phyloP scores from a whole-genome alignment of 2,329 filamentous ascomycete genomes.

The Eutypa lata region DNA sequence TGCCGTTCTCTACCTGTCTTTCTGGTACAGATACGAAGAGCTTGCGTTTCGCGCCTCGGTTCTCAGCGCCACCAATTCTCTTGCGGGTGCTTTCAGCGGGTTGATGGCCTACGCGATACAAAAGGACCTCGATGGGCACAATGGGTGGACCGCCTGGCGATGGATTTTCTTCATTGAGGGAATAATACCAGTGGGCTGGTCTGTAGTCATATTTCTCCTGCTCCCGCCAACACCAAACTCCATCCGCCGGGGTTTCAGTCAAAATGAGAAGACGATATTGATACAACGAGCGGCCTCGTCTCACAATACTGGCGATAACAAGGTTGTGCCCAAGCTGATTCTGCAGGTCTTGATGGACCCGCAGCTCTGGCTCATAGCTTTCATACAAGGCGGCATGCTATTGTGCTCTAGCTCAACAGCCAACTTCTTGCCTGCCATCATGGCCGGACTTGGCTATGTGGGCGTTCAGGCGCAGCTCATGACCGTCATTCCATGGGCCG shows the following conservation, averaged over 20 bases:
- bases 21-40: slow-evolving; percentile 23
- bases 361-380: slow-evolving; percentile 22
- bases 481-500: slow-evolving; percentile 19
- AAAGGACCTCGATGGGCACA: slow-evolving; percentile 14
- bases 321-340: slow-evolving; percentile 10
- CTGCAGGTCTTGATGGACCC: slow-evolving; percentile 15
- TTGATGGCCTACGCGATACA: slow-evolving; percentile 19
- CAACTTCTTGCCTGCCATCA: background rate
- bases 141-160: slow-evolving; percentile 19
- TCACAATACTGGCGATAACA: slow-evolving; percentile 17
- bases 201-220: slow-evolving; percentile 15
- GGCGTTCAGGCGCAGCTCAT: slow-evolving; percentile 18
- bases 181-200: slow-evolving; percentile 15
- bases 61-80: slow-evolving; percentile 15
- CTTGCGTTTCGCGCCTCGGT: slow-evolving; percentile 20
- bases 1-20: slow-evolving; percentile 21
- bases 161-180: slow-evolving; percentile 23
- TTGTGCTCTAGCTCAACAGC: slow-evolving; percentile 10
- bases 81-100: slow-evolving; percentile 22
- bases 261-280: slow-evolving; percentile 14
- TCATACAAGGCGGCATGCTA: slow-evolving; percentile 14
- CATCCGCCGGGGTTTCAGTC: slow-evolving; percentile 14
- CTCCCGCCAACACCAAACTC: slow-evolving; percentile 15
- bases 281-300: slow-evolving; percentile 11
- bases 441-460: slow-evolving; percentile 11